phyloP scores from a whole-genome alignment of 2,329 filamentous ascomycete genomes.

The Rhynchosporium secalis region DNA sequence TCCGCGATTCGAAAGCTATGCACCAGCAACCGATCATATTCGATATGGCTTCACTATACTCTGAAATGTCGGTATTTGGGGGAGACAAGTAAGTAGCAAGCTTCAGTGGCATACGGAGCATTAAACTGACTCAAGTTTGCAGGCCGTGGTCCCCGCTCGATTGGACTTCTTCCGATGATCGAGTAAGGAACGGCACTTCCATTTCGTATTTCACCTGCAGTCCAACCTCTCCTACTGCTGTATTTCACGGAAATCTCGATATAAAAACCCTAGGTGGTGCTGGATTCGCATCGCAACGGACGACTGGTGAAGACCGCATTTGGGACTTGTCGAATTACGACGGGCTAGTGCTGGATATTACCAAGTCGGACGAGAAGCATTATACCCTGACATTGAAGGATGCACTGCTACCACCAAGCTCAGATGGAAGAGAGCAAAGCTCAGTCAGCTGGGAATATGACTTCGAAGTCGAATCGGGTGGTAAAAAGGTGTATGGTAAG shows the following conservation, averaged over 20 bases:
- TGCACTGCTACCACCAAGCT: slow-evolving; percentile 54
- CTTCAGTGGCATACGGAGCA: not conserved
- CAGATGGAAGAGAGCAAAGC: slow-evolving; percentile 69
- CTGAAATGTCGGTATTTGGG: slow-evolving; percentile 29
- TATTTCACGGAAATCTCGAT: slow-evolving; percentile 68
- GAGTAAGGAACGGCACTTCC: slow-evolving; percentile 73
- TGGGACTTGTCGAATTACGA: slow-evolving; percentile 66
- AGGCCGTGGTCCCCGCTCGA: slow-evolving; percentile 59
- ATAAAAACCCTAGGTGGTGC: slow-evolving; percentile 74
- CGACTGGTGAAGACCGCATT: slow-evolving; percentile 52
- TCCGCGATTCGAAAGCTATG: too few relatives aligned
- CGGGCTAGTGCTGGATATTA: slow-evolving; percentile 58
- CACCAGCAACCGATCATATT: slow-evolving; percentile 2
- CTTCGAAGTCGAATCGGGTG: slow-evolving; percentile 49
- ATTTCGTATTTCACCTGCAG: slow-evolving; percentile 49
- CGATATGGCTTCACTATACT: slow-evolving; percentile 17
- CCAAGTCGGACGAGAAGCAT: slow-evolving; percentile 58
- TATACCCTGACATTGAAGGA: slow-evolving; percentile 80
- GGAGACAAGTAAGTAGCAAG: slow-evolving; percentile 31
- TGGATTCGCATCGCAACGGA: slow-evolving; percentile 79
- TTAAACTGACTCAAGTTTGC: slow-evolving; percentile 17
- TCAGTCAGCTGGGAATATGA: slow-evolving; percentile 74
- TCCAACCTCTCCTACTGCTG: slow-evolving; percentile 44
- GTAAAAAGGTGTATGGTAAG: slow-evolving; percentile 45
- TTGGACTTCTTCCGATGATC: slow-evolving; percentile 73